Conservation (phyloP, 176 grass and related monocot species). For the Rhynchospora tenuis region DNA sequence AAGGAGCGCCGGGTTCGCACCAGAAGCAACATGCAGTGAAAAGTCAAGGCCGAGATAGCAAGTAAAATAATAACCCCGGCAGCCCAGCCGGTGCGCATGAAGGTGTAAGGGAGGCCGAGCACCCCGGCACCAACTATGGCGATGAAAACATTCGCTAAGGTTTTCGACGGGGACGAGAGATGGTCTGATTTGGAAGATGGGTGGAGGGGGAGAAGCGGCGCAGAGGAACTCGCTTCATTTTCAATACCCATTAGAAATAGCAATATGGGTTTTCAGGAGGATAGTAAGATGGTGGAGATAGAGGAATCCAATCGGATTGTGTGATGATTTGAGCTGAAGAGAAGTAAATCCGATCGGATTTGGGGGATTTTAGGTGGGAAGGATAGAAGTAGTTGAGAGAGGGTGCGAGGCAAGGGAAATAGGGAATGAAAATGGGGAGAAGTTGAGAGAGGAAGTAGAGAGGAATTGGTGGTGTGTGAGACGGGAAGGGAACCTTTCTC, state of each 20-base stretch:
- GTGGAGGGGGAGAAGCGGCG: slow-evolving; percentile 53
- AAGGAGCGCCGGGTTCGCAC: slow-evolving; percentile 60
- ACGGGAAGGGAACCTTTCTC: neutral
- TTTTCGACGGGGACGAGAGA: slow-evolving; percentile 90
- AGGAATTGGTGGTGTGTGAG: neutral
- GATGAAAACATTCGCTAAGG: slow-evolving; percentile 96
- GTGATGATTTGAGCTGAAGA: neutral
- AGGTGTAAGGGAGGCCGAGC: slow-evolving; percentile 94
- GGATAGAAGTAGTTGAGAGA: neutral
- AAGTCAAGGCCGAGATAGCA: slow-evolving; percentile 66
- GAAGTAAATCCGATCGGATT: neutral
- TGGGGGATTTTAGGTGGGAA: neutral
- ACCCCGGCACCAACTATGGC: slow-evolving; percentile 87
- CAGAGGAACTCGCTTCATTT: slow-evolving; percentile 54
- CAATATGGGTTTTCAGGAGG: neutral
- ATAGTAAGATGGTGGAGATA: neutral
- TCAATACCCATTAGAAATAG: slow-evolving; percentile 41
- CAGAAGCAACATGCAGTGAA: slow-evolving; percentile 95
- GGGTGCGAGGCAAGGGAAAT: neutral
- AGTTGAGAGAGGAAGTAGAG: neutral
- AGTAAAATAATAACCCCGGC: slow-evolving; percentile 57
- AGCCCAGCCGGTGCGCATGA: slow-evolving; percentile 85
- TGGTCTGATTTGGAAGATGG: neutral
- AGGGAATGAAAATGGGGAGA: neutral
- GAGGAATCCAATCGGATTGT: neutral